Evolutionary conservation across 371 early-diverging fungal genomes (phyloP), one percentile per base, ranked within the genome.

Genomic region (Syncephalastrum monosporum): DNA sequence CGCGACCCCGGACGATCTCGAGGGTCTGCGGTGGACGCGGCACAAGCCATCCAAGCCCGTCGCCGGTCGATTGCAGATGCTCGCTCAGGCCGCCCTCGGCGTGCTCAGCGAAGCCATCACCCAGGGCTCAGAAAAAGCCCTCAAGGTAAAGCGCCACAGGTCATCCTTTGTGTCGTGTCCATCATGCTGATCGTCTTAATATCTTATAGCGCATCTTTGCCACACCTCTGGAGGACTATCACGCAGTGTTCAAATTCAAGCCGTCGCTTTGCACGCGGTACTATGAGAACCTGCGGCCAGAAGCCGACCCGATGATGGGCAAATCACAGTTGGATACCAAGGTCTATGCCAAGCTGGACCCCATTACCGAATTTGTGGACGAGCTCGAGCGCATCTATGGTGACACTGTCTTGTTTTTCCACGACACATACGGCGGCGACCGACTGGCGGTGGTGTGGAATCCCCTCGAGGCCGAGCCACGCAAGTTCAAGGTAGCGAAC

Each of bases 361-460:
- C 90, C 5, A 82, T 84, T 0, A 63, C 79, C 14, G 73, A 70
- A 23, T 88, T 81, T 55, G 51, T 91, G 27, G 53, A 68, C 0
- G 91, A 91, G 45, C 68, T 91, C 33, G 72, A 85, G 77, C 61
- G 57, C 10, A 51, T 74, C 13, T 86, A 74, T 67, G 82, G 82
- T 1, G 69, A 83, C 21, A 67, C 75, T 4, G 69, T 87, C 16
- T 53, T 84, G 57, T 83, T 91, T 46, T 94, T 91, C 76, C 69
- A 85, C 61, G 89, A 92, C 62, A 65, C 71, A 42, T 90, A 88
- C 52, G 94, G 94, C 33, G 92, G 94, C 42, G 84, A 86, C 52
- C 72, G 72, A 29, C 75, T 94, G 48, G 91, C 83, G 5, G 74
- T 92, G 15, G 83, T 91, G 1, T 90, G 87, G 86, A 84, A 89